Percentiles rank a stretch among this genome's conserved stretches.
phyloP scores from a whole-genome alignment of 2,329 filamentous ascomycete species.

The Setomelanomma holmii region DNA sequence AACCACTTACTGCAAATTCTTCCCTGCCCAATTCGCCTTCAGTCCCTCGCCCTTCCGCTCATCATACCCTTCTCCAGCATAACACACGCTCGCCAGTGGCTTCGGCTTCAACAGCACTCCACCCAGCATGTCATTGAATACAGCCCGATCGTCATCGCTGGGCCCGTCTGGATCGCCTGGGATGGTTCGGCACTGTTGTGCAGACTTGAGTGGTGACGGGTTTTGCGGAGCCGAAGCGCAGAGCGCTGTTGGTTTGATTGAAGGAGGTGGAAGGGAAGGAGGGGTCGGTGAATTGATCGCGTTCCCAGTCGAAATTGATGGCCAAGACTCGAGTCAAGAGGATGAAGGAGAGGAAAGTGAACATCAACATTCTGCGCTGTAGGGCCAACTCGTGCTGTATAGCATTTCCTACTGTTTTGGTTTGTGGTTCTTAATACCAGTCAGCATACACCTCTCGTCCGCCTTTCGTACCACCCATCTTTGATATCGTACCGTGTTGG shows the following conservation, averaged over 20 bases:
- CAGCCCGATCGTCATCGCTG: constrained; percentile 25
- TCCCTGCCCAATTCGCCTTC: constrained; percentile 23
- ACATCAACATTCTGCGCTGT: no score
- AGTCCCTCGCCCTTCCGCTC: constrained; percentile 19
- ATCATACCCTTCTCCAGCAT: constrained; percentile 28
- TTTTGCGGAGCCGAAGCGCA: constrained; percentile 18
- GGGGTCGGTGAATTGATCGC: constrained; percentile 26
- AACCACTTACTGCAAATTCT: constrained; percentile 24
- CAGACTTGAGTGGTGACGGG: background rate
- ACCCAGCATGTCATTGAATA: constrained; percentile 31
- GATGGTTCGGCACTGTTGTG: constrained; percentile 24
- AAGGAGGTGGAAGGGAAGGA: no score
- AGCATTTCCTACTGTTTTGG: no score
- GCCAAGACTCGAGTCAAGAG: constrained; percentile 4
- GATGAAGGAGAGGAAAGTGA: background rate
- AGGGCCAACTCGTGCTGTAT: no score
- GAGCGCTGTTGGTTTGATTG: no score
- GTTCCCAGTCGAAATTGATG: constrained; percentile 34
- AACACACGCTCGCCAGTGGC: constrained; percentile 32
- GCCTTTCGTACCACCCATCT: no score
- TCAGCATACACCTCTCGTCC: no score
- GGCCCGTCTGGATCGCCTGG: constrained; percentile 32
- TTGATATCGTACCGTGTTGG: no score
- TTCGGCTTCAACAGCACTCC: constrained; percentile 29
- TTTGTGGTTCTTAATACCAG: no score